Evolutionary conservation across 2,329 filamentous ascomycete species (phyloP).

Genomic region (Colletotrichum abscissum): DNA sequence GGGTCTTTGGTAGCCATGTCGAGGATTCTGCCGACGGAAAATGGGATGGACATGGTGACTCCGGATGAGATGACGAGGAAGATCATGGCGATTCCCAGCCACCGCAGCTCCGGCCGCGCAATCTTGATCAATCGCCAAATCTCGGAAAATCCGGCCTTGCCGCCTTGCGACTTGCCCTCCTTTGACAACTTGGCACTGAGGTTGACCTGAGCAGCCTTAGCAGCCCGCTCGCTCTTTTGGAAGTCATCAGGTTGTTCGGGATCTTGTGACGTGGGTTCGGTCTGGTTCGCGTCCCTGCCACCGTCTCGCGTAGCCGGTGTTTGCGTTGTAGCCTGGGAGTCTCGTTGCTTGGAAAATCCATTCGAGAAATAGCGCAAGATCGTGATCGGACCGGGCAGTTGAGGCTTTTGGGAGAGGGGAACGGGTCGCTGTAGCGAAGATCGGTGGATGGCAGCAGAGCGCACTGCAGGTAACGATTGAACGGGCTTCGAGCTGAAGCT

Average conservation of each 20-base stretch:
- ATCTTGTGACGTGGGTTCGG: conserved; percentile 45
- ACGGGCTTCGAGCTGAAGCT: conserved; percentile 2
- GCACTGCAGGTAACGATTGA: background rate
- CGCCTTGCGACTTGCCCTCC: conserved; percentile 70
- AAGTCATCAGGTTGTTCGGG: conserved; percentile 56
- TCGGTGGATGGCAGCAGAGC: background rate
- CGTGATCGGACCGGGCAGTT: background rate
- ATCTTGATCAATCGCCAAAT: conserved; percentile 91
- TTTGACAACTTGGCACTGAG: conserved; percentile 88
- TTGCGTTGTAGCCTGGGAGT: conserved; percentile 12
- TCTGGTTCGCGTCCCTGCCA: conserved; percentile 40
- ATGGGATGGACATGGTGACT: conserved; percentile 96
- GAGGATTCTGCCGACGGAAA: conserved; percentile 95
- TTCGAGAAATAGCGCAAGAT: conserved; percentile 46
- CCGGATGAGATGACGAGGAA: conserved; percentile 90
- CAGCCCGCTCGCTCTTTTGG: conserved; percentile 83
- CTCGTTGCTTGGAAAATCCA: conserved; percentile 39
- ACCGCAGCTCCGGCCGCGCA: conserved; percentile 83
- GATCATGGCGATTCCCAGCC: conserved; percentile 82
- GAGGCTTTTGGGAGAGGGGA: background rate
- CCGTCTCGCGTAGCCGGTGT: background rate
- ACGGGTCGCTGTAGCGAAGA: background rate
- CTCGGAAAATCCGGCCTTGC: conserved; percentile 75
- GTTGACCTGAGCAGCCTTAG: conserved; percentile 89
- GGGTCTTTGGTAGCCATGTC: conserved; percentile 86